Evolutionary conservation across 495 filamentous ascomycete genomes (phyloP), one percentile per base, ranked within the genome.

Genomic region (Penicillium goetzii): DNA sequence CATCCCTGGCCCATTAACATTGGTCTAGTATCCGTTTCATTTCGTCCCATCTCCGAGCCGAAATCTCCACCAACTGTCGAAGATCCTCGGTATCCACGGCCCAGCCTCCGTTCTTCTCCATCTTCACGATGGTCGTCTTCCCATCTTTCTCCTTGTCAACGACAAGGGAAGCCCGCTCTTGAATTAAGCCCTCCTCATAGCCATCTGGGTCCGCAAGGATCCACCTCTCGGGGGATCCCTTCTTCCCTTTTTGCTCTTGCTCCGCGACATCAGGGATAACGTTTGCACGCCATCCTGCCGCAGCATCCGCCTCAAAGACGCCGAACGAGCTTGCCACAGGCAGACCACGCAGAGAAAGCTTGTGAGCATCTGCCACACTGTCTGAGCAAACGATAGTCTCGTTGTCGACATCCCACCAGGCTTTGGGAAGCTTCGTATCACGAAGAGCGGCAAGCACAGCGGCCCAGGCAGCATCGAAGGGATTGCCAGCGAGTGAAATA

Each of bases 391-490:
- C 69, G 3, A 96, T 83, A 64, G 78, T 83, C 74, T 96, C 90
- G 14, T 83, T 78, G 70, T 98, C 95, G 9, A 83, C 78, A 77
- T 98, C 93, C 91, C 91, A 98, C 76, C 86, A 88, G 14, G 93
- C 92, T 21, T 76, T 78, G 0, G 95, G 95, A n/a, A 99, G 74
- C 58, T 80, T 83, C 3, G 91, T 93, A 74, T 94, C 85, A 26
- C 81, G 80, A 56, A 99, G 76, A n/a, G 95, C 95, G 23, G 92
- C 89, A 38, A 97, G 65, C 5, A 97, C 83, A 14, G 92, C 87
- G 0, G 87, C 84, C 94, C 93, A 98, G 0, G 91, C 91, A 3
- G 89, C 90, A 64, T 98, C 93, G 67, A 98, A 92, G 15, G 91
- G 85, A 69, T 93, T 96, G 0, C 94, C 94, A 56, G 96, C 93